Conservation (phyloP, 192 early-diverging fungal species). For the Phycomyces blakesleeanus region DNA sequence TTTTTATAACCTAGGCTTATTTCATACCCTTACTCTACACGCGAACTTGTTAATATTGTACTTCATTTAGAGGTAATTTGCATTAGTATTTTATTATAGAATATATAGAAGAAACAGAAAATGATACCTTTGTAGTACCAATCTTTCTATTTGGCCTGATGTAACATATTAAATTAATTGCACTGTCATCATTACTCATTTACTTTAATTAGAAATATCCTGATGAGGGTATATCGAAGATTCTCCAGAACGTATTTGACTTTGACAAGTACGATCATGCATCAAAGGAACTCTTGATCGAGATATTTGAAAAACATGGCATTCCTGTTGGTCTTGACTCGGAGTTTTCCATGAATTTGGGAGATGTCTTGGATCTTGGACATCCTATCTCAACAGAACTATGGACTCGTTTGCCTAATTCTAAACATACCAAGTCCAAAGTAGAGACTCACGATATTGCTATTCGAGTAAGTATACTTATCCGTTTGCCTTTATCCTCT, state of each 20-base stretch:
- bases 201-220: constrained; percentile 44
- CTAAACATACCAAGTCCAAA: constrained; percentile 4
- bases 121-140: background rate
- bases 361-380: constrained; percentile 44
- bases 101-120: too few relatives aligned
- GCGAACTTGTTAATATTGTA: constrained; percentile 78
- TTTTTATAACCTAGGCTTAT: constrained; percentile 54
- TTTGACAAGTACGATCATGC: constrained; percentile 73
- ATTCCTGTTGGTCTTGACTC: constrained; percentile 68
- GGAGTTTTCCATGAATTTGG: constrained; percentile 60
- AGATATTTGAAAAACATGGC: constrained; percentile 69
- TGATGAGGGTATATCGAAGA: constrained; percentile 63
- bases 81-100: too few relatives aligned
- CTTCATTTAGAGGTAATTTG: constrained; percentile 59
- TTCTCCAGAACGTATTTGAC: constrained; percentile 78
- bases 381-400: constrained; percentile 49
- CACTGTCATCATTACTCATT: background rate
- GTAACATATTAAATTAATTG: too few relatives aligned
- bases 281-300: constrained; percentile 65
- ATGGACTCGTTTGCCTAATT: constrained; percentile 41
- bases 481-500: background rate
- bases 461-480: constrained; percentile 18
- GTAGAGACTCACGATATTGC: constrained; percentile 27
- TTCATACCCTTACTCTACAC: constrained; percentile 77
- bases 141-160: too few relatives aligned